Base-by-base conservation (phyloP, 2,329 filamentous ascomycete species). In the Nothophaeocryptopus gaeumannii region DNA sequence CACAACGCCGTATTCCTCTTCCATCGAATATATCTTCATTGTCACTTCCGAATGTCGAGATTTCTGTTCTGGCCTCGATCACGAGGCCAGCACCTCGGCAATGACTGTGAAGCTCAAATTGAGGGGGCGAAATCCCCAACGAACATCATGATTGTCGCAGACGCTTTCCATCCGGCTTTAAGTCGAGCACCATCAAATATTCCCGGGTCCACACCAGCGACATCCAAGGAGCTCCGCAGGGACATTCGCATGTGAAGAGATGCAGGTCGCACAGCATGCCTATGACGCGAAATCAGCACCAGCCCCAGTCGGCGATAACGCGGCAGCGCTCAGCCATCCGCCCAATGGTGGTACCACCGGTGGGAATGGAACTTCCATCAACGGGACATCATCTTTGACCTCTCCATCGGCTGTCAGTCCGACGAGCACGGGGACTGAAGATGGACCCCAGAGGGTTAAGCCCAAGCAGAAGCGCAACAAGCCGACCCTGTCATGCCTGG, bases 381-480 rank as follows among this genome's bases (percentile, higher is more conserved):
- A 26, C 20, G 20, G 20, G 7, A 7, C 20, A 26, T 26, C 20
- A 26, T 26, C 20, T 26, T 26, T 26, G 38, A 8, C 34, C 14
- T 38, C 35, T 11, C 33, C 14, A 12, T 32, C 36, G 35, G 11
- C 39, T 3, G n/a, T 14, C 14, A 42, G 39, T 32, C 20, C 45
- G 30, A 32, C 45, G 13, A 47, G 14, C 16, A 14, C 38, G 5
- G 45, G 29, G 11, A 26, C 20, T 26, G 45, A 36, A 8, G 34
- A 32, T 26, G 39, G 34, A 11, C 26, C 33, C 16, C 31, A 20
- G 29, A 38, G 44, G 16, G 41, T 29, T 5, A 67, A 65, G 37
- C 59, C 63, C 3, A 89, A 86, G 71, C 87, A 91, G 72, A 90
- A 87, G 73, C 81, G 88, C 40, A 92, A 92, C 71, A 92, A 92